phyloP scores from a whole-genome alignment of 2,329 filamentous ascomycete genomes.

The Phaeosphaeria sp. region DNA sequence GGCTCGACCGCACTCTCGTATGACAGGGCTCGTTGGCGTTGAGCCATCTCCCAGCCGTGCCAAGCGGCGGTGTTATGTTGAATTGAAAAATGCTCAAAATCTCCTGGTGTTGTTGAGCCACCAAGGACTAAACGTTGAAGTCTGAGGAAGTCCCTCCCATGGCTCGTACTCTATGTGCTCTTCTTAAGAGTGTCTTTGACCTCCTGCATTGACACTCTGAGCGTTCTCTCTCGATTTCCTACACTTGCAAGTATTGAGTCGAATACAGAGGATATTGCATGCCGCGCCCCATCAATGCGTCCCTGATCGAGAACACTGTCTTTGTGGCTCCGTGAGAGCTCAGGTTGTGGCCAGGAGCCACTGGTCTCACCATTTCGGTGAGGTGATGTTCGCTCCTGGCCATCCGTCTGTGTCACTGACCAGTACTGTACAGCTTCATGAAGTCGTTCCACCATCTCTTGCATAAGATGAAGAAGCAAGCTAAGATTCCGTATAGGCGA shows the following conservation, averaged over 20 bases:
- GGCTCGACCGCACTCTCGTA: no score
- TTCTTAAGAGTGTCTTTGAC: not conserved
- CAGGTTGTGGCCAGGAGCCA: not conserved
- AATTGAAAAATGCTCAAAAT: not conserved
- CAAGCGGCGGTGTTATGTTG: not conserved
- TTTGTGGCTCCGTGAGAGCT: not conserved
- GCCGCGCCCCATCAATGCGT: not conserved
- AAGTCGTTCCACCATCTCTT: not conserved
- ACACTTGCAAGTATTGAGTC: not conserved
- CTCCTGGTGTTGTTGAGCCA: not conserved
- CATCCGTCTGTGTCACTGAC: not conserved
- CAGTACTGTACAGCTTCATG: not conserved
- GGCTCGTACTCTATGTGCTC: not conserved
- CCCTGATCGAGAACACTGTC: not conserved
- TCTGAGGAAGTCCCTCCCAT: not conserved
- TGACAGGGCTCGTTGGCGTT: not conserved
- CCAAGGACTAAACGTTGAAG: not conserved
- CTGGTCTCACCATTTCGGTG: not conserved
- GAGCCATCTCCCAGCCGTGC: not conserved
- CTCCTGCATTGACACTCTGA: not conserved
- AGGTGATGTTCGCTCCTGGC: not conserved
- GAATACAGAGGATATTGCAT: not conserved
- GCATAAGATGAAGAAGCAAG: not conserved
- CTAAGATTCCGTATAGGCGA: not conserved
- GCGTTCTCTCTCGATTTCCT: not conserved